phyloP scores from a whole-genome alignment of 1,139 yeast genomes.

The Candida sojae region DNA sequence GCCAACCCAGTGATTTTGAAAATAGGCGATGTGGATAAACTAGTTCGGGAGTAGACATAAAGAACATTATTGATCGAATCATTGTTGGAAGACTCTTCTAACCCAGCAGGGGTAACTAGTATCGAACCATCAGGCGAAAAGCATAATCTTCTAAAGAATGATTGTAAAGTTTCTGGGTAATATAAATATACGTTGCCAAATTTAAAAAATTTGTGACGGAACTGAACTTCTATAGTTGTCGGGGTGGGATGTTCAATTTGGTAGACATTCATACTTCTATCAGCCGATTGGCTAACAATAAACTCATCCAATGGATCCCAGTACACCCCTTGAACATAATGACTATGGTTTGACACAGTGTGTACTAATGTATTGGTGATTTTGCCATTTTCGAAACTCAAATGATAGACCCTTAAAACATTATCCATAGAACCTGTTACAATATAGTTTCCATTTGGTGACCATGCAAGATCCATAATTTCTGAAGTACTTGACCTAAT shows the following conservation, averaged over 20 bases:
- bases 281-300: slow-evolving; percentile 88
- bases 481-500: slow-evolving; percentile 70
- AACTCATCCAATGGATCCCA: slow-evolving; percentile 89
- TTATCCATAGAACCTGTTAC: slow-evolving; percentile 95
- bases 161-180: slow-evolving; percentile 84
- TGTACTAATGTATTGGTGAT: slow-evolving; percentile 59
- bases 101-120: slow-evolving; percentile 82
- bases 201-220: slow-evolving; percentile 23
- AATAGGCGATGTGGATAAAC: slow-evolving; percentile 68
- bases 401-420: slow-evolving; percentile 62
- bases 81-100: slow-evolving; percentile 21
- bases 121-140: slow-evolving; percentile 91
- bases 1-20: slow-evolving; percentile 76
- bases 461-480: slow-evolving; percentile 90
- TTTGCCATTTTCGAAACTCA: slow-evolving; percentile 20
- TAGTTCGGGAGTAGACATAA: slow-evolving; percentile 71
- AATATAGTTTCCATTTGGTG: slow-evolving; percentile 73
- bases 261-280: slow-evolving; percentile 75
- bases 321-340: slow-evolving; percentile 91
- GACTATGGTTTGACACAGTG: slow-evolving; percentile 73
- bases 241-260: slow-evolving; percentile 7
- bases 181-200: slow-evolving; percentile 41
- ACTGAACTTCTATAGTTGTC: slow-evolving; percentile 5
- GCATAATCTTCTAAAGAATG: slow-evolving; percentile 82
- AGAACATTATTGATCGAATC: slow-evolving; percentile 57